Percentiles rank a stretch among this genome's conserved stretches.
phyloP scores from a whole-genome alignment of 2,329 filamentous ascomycete species.

The Aureobasidium sp. region DNA sequence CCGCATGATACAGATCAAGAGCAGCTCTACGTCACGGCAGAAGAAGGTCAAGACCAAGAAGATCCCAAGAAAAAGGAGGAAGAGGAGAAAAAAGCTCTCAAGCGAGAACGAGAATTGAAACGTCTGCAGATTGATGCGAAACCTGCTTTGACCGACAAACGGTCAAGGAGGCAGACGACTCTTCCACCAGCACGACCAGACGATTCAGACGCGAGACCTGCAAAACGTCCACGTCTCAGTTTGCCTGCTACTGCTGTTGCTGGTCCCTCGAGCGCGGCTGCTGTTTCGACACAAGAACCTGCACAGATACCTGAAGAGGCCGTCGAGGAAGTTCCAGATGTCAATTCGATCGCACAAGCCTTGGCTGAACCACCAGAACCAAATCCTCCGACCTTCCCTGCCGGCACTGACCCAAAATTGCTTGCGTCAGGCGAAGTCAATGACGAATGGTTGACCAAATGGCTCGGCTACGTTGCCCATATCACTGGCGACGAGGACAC shows the following conservation, averaged over 20 bases:
- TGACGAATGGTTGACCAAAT: background rate
- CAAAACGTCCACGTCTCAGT: constrained; percentile 2
- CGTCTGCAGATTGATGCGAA: constrained; percentile 13
- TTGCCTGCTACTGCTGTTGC: background rate
- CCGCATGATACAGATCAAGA: constrained; percentile 1
- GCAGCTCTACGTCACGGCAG: background rate
- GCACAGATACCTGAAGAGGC: background rate
- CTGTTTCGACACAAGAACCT: background rate
- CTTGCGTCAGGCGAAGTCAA: constrained; percentile 9
- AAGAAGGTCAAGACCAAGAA: background rate
- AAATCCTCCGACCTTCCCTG: background rate
- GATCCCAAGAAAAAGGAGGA: background rate
- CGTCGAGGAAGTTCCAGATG: background rate
- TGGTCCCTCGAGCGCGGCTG: background rate
- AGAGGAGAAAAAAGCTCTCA: background rate
- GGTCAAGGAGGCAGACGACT: background rate
- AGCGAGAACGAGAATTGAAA: background rate
- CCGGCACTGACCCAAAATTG: background rate
- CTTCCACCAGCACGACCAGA: background rate
- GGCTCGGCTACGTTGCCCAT: constrained; percentile 5
- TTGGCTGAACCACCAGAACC: background rate
- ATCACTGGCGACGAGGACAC: constrained; percentile 11
- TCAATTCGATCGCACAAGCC: background rate
- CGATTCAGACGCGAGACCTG: background rate
- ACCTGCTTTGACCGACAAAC: constrained; percentile 7